Base-by-base conservation (phyloP, 495 filamentous ascomycete genomes). In the Aspergillus indologenus region DNA sequence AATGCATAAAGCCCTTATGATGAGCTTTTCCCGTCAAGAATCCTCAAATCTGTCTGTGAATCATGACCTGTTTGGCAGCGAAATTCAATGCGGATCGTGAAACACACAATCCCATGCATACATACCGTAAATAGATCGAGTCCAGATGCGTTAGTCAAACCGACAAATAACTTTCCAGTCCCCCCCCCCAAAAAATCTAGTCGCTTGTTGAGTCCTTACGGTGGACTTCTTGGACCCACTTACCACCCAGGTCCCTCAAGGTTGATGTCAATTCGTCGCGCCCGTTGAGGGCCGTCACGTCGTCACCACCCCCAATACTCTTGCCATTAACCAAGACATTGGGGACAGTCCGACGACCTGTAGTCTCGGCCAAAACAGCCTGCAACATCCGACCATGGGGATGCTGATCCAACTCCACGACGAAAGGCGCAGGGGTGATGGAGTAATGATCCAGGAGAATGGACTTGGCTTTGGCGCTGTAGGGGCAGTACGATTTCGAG, bases 281-380 rank as follows among this genome's bases (percentile, higher is more conserved):
- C 44, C 75, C 65, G 68, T 96, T 86, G 58, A 98, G 69, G 22
- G 81, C 86, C 43, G 83, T 81, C 57, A 98, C 82, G 34, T 96
- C 91, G 65, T 97, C 93, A 46, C 91, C 86, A 24, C 94, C 94
- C 23, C 94, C 94, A 61, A 98, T 92, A 65, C 89, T 94, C 69
- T 86, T 85, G 5, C 90, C 94, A 65, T 87, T 89, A 47, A 98
- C 82, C 56, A 98, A 76, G 26, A 98, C 79, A 65, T 98, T 98
- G 2, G 94, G 94, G 2, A 98, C 94, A 1, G 94, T 98, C 51
- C 76, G 77, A 21, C 94, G 79, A 22, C 90, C 89, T 2, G 94
- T 98, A 63, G 76, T 87, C 58, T 86, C 81, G 11, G 63, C 81
- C 19, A 98, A 72, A 15, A 80, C 77, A 2, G 68, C 79, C 69